Base-by-base conservation (phyloP, 129 eudicot genomes). In the Logfia minima region DNA sequence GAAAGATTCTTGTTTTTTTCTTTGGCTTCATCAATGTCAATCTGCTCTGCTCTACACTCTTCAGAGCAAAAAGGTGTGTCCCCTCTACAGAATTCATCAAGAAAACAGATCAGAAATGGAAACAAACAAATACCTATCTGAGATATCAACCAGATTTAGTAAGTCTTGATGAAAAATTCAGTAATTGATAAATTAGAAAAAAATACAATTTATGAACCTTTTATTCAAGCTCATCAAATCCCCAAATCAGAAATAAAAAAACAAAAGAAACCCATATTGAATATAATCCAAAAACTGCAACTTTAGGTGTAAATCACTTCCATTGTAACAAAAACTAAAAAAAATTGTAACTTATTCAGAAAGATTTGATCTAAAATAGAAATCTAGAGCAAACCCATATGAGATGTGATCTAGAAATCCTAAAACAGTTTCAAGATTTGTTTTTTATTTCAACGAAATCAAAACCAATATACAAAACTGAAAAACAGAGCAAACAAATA, bases 1-100 rank as follows among this genome's bases (percentile, higher is more conserved):
- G 86, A 82, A 51, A 83, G 77, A 65, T 76, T 84, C 80, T 80
- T 66, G 32, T 66, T 81, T 61, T 85, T 85, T 53, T 88, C 90
- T 76, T 83, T 88, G 66, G 85, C 63, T 76, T 88, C 92, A 81
- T 88, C 92, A 28, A 70, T 79, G 75, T 88, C 90, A 62, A 88
- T 88, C 59, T 88, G 88, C 72, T 85, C 86, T 72, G 84, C 84
- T 70, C 92, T 85, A 79, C 92, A 88, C 79, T 88, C 90, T 83
- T 88, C 90, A 72, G 88, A 85, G 74, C 92, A 88, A 80, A 88
- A 88, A 68, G 92, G 92, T 55, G 88, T 85, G 75, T 88, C 90
- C 17, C 90, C 90, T 85, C 92, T 88, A 84, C 71, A 81, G 18
- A 19, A 51, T 41, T 14, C 18, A 24, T 41, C 48, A 18, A 68